Conservation (phyloP, 768 basidiomycete genomes). For the Lactarius vividus region DNA sequence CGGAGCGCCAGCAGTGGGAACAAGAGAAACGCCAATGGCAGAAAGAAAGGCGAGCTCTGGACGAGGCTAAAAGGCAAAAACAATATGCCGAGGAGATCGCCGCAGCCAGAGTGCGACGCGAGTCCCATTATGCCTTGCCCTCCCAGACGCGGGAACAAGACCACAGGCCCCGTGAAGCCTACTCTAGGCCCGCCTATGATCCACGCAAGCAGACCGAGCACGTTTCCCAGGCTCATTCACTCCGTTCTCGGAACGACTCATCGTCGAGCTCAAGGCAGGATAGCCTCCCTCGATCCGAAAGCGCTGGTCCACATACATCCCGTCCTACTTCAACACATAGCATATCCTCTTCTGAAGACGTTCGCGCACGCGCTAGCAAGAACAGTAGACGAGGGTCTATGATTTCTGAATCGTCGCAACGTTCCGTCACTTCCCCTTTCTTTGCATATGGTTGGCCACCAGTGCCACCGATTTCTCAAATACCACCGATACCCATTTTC, state of each 20-base stretch:
- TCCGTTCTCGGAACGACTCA: conserved; percentile 8
- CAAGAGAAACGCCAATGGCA: conserved; percentile 44
- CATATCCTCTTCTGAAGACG: conserved; percentile 23
- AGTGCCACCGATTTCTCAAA: conserved; percentile 16
- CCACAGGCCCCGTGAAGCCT: conserved; percentile 21
- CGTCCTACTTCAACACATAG: conserved; percentile 20
- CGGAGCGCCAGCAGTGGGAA: conserved; percentile 44
- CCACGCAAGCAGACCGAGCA: conserved; percentile 19
- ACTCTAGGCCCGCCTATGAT: conserved; percentile 26
- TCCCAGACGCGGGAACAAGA: conserved; percentile 18
- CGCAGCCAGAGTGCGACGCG: conserved; percentile 26
- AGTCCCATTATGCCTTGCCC: conserved; percentile 3
- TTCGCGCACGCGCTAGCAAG: conserved; percentile 7
- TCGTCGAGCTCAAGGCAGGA: conserved; percentile 19
- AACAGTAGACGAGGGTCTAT: conserved; percentile 22
- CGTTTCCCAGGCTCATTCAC: neutral
- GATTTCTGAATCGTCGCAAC: conserved; percentile 23
- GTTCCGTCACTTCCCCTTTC: conserved; percentile 6
- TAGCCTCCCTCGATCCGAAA: conserved; percentile 18
- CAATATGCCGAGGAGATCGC: conserved; percentile 25
- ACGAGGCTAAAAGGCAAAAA: conserved; percentile 38
- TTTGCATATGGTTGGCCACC: conserved; percentile 21
- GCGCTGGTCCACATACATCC: conserved; percentile 5
- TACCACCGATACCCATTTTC: conserved; percentile 21
- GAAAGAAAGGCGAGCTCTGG: conserved; percentile 44